Conservation (phyloP, 2,329 filamentous ascomycete species). For the Fusarium drepaniforme region DNA sequence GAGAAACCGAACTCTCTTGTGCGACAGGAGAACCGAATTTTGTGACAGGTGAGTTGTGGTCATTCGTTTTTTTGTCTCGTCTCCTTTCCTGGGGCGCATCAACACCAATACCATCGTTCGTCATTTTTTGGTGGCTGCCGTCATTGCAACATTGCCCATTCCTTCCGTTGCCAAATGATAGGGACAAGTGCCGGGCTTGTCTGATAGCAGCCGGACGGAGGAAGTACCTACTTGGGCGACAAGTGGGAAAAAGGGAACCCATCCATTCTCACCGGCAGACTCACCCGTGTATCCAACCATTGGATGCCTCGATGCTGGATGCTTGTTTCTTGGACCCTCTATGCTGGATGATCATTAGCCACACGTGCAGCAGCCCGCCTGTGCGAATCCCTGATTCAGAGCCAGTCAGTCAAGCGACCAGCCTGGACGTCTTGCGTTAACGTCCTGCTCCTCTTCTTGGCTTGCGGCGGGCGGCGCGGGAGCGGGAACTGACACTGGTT, state of each 20-base stretch:
- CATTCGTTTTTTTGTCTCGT: slow-evolving; percentile 19
- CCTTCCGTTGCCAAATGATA: slow-evolving; percentile 9
- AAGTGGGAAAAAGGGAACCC: slow-evolving; percentile 1
- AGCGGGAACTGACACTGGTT: slow-evolving; percentile 11
- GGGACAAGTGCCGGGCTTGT: slow-evolving; percentile 1
- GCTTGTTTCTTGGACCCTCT: slow-evolving; percentile 15
- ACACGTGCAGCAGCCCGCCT: slow-evolving; percentile 36
- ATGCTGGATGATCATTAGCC: slow-evolving; percentile 30
- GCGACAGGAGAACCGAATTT: slow-evolving; percentile 15
- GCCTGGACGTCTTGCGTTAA: slow-evolving; percentile 29
- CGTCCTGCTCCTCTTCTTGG: slow-evolving; percentile 4
- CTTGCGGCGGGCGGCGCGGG: slow-evolving; percentile 23
- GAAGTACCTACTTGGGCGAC: background rate
- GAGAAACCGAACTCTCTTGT: slow-evolving; percentile 3
- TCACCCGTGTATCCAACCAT: slow-evolving; percentile 5
- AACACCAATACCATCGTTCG: slow-evolving; percentile 13
- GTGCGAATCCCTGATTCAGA: slow-evolving; percentile 34
- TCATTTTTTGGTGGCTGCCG: slow-evolving; percentile 11
- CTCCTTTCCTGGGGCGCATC: slow-evolving; percentile 18
- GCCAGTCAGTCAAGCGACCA: slow-evolving; percentile 17
- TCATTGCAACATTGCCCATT: slow-evolving; percentile 8
- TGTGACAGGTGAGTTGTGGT: slow-evolving; percentile 40
- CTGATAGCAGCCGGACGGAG: background rate
- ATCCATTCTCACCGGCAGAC: background rate
- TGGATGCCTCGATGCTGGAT: slow-evolving; percentile 11